Conservation (phyloP, 768 basidiomycete species). For the Pholiota conissans region DNA sequence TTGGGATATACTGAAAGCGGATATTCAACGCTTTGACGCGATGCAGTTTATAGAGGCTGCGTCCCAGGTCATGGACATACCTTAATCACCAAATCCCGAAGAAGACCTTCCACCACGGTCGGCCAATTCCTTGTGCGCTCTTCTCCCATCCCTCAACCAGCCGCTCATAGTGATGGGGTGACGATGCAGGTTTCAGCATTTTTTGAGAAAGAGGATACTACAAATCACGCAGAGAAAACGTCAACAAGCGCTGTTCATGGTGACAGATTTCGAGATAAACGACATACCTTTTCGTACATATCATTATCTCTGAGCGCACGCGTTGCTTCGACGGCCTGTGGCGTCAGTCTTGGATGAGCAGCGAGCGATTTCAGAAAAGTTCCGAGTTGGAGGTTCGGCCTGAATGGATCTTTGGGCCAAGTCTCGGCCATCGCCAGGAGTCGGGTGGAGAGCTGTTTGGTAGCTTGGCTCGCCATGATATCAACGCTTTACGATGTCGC, state of each 20-base stretch:
- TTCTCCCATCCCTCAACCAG: conserved; percentile 75
- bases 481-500: not conserved
- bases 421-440: conserved; percentile 54
- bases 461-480: not conserved
- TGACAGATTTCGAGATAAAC: conserved; percentile 32
- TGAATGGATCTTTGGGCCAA: conserved; percentile 75
- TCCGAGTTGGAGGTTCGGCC: conserved; percentile 74
- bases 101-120: conserved; percentile 86
- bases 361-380: conserved; percentile 64
- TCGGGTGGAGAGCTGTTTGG: conserved; percentile 40
- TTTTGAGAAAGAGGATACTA: conserved; percentile 70
- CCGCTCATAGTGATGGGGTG: conserved; percentile 71
- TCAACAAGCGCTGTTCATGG: conserved; percentile 9
- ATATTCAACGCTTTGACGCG: no score
- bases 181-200: conserved; percentile 67
- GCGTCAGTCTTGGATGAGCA: conserved; percentile 66
- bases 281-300: conserved; percentile 55
- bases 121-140: conserved; percentile 70
- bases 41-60: no score
- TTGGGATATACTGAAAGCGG: no score
- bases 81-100: conserved; percentile 69
- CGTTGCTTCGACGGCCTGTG: conserved; percentile 58
- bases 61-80: no score
- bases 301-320: conserved; percentile 54
- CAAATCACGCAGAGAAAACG: conserved; percentile 8